phyloP scores from a whole-genome alignment of 1,284 basidiomycete genomes.

The Trametes polyzona region DNA sequence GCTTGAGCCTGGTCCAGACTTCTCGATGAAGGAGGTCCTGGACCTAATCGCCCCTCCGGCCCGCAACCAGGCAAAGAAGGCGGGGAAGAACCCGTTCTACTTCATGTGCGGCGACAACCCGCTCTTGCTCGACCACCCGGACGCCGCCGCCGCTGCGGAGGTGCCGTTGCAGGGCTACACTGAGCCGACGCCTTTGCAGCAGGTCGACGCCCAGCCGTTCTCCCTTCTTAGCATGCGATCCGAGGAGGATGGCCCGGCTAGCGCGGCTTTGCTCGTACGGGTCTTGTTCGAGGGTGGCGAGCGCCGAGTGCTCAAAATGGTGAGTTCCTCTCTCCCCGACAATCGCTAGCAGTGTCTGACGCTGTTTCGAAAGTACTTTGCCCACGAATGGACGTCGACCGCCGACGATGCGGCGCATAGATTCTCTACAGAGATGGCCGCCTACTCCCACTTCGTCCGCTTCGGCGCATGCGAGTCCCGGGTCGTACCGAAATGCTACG shows the following conservation, averaged over 20 bases:
- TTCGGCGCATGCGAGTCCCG: not conserved
- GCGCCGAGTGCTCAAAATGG: not conserved
- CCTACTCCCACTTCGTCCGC: not conserved
- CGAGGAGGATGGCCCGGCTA: not conserved
- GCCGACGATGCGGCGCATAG: not conserved
- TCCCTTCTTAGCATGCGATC: not conserved
- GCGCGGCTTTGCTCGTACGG: no score
- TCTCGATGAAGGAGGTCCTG: not conserved
- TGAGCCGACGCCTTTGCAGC: not conserved
- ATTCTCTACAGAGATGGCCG: not conserved
- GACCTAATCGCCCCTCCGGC: not conserved
- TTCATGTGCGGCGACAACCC: not conserved
- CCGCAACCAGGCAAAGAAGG: not conserved
- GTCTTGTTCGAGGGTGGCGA: not conserved
- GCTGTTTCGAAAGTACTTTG: not conserved
- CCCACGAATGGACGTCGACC: no score
- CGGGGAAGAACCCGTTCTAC: not conserved
- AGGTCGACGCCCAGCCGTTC: not conserved
- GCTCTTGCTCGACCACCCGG: not conserved
- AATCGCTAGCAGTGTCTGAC: not conserved
- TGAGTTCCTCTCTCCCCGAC: not conserved
- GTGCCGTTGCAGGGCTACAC: not conserved
- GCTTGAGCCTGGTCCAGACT: not conserved
- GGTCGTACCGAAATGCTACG: not conserved
- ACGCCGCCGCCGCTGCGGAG: not conserved